Evolutionary conservation across 2,329 filamentous ascomycete genomes (phyloP).

Genomic region (Penicillium griseofulvum): DNA sequence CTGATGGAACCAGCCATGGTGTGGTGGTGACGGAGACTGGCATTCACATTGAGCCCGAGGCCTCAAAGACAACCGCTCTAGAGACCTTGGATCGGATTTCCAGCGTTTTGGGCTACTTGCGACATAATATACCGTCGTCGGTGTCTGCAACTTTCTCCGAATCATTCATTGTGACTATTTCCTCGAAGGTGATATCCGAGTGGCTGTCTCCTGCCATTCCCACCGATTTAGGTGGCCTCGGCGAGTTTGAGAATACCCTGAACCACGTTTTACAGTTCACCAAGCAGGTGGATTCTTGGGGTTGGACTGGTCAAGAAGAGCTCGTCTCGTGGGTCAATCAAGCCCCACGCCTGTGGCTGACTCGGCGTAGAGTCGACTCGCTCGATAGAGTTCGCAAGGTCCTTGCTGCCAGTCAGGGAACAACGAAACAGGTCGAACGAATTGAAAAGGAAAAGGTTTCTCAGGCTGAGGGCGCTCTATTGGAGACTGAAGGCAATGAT

Average conservation of each 20-base stretch:
- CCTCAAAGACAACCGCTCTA: conserved; percentile 27
- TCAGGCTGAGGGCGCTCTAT: conserved; percentile 64
- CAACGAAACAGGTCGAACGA: conserved; percentile 70
- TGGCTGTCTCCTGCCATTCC: conserved; percentile 80
- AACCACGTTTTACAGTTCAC: conserved; percentile 64
- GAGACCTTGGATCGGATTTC: conserved; percentile 46
- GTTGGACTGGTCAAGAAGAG: conserved; percentile 61
- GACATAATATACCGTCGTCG: conserved; percentile 48
- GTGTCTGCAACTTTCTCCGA: conserved; percentile 59
- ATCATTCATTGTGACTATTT: conserved; percentile 67
- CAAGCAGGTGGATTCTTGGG: conserved; percentile 57
- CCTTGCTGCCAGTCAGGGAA: conserved; percentile 65
- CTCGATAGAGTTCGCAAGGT: conserved; percentile 71
- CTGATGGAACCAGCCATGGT: conserved; percentile 24
- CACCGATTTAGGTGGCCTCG: conserved; percentile 67
- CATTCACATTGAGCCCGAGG: conserved; percentile 26
- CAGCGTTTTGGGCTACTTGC: conserved; percentile 51
- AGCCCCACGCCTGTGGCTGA: conserved; percentile 80
- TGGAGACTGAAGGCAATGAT: conserved; percentile 51
- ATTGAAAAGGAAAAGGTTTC: conserved; percentile 80
- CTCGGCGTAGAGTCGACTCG: conserved; percentile 74
- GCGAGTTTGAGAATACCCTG: conserved; percentile 69
- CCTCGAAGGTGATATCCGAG: conserved; percentile 64
- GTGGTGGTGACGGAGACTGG: conserved; percentile 30
- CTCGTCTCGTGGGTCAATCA: conserved; percentile 77